These are phyloP conservation scores for Tetragonia tetragonoides DNA, from an alignment of 148 eudicot species.

Conservation along the genomic window DNA sequence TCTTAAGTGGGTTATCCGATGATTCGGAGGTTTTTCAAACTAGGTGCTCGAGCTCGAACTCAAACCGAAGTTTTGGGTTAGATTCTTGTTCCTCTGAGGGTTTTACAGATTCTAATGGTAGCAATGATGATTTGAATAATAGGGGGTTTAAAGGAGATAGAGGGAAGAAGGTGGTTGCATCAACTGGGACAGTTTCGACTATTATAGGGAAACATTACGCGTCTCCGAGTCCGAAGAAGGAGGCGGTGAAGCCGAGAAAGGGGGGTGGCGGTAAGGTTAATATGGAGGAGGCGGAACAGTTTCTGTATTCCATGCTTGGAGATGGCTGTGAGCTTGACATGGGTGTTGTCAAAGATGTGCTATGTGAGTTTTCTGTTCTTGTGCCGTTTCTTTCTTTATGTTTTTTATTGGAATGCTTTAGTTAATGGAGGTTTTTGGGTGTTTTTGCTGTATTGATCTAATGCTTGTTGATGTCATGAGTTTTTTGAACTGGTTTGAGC, in stretches of 20 bases:
- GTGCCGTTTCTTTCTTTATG: not conserved
- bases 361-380: constrained; percentile 49
- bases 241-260: constrained; percentile 31
- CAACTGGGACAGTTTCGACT: constrained; percentile 66
- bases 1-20: constrained; percentile 37
- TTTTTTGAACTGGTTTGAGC: constrained; percentile 1
- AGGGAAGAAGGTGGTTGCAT: constrained; percentile 63
- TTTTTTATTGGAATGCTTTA: not conserved
- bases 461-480: not conserved
- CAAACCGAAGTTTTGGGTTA: constrained; percentile 29
- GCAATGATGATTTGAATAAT: constrained; percentile 13
- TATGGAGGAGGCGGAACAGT: constrained; percentile 68
- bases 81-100: constrained; percentile 39
- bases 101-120: constrained; percentile 23
- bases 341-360: constrained; percentile 82
- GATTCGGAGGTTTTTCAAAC: constrained; percentile 29
- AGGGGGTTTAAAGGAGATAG: constrained; percentile 35
- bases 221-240: constrained; percentile 40
- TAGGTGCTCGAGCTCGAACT: constrained; percentile 65
- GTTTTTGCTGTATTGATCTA: not conserved
- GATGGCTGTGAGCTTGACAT: constrained; percentile 62
- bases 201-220: constrained; percentile 71
- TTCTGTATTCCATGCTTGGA: constrained; percentile 87
- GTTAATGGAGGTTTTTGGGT: not conserved
- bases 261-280: constrained; percentile 31